A percentile compares a stretch with the other conserved stretches of the same genome.
These are phyloP conservation scores for Chalciporus piperatus DNA, from an alignment of 768 basidiomycete genomes.

Conservation along the genomic window DNA sequence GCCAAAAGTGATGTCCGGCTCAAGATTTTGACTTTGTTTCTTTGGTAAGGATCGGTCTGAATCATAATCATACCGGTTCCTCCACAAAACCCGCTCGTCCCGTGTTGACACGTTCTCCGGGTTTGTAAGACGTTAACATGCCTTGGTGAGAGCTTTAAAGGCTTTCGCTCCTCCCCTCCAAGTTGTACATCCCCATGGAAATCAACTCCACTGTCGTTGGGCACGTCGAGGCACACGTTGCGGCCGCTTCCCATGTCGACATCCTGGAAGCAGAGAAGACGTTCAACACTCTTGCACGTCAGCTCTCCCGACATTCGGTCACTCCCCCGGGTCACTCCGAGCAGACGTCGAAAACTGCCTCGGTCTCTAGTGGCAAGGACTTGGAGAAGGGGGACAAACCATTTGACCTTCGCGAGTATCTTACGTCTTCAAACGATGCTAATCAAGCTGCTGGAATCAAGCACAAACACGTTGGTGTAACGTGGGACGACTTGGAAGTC, in stretches of 20 bases:
- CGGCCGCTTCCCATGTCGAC: constrained; percentile 41
- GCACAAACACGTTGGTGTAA: constrained; percentile 73
- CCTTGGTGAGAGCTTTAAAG: no score
- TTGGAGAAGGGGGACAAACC: constrained; percentile 41
- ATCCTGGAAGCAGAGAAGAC: constrained; percentile 47
- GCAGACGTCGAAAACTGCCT: constrained; percentile 21
- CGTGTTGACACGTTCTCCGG: no score
- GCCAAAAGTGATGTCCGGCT: no score
- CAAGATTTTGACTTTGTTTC: no score
- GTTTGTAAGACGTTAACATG: no score
- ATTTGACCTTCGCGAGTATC: constrained; percentile 69
- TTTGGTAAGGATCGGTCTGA: no score
- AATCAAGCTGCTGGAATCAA: constrained; percentile 63
- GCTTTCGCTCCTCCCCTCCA: no score
- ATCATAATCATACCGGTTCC: no score
- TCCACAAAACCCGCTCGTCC: no score
- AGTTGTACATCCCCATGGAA: no score
- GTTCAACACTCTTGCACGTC: constrained; percentile 52
- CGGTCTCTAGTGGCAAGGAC: constrained; percentile 32
- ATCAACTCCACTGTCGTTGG: background rate
- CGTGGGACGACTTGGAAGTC: constrained; percentile 70
- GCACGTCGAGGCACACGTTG: constrained; percentile 22
- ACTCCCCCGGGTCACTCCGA: constrained; percentile 9
- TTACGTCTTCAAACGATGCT: constrained; percentile 64
- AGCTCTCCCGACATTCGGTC: constrained; percentile 19